Evolutionary conservation across 139 green algal species (phyloP).

Genomic region (Zygnema circumcarinatum): DNA sequence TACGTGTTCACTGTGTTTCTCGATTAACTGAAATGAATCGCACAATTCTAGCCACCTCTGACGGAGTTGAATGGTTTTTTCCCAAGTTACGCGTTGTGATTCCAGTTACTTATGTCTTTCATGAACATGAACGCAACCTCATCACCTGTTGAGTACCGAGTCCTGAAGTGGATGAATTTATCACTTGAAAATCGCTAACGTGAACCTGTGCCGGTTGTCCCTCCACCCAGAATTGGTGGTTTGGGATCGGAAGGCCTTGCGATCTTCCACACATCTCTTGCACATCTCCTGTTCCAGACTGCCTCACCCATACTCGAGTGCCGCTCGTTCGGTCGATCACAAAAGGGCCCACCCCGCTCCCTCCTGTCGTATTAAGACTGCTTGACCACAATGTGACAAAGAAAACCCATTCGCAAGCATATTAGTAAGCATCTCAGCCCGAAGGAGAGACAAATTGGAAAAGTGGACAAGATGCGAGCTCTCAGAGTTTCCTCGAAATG

Average conservation of each 20-base stretch:
- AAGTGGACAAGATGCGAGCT: too few relatives aligned
- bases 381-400: too few relatives aligned
- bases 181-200: not conserved
- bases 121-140: too few relatives aligned
- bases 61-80: not conserved
- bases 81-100: not conserved
- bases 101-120: not conserved
- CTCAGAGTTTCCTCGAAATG: too few relatives aligned
- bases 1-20: too few relatives aligned
- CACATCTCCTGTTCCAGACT: not conserved
- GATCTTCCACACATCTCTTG: not conserved
- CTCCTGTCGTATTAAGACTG: too few relatives aligned
- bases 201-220: not conserved
- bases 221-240: not conserved
- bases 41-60: too few relatives aligned
- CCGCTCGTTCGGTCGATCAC: not conserved
- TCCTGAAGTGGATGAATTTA: not conserved
- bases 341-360: not conserved
- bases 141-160: too few relatives aligned
- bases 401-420: too few relatives aligned
- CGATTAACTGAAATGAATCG: not conserved
- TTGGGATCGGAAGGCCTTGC: not conserved
- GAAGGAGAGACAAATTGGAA: too few relatives aligned
- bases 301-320: not conserved
- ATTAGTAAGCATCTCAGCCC: too few relatives aligned